Conservation (phyloP, 2,329 filamentous ascomycete species). For the Botrytis cinerea region DNA sequence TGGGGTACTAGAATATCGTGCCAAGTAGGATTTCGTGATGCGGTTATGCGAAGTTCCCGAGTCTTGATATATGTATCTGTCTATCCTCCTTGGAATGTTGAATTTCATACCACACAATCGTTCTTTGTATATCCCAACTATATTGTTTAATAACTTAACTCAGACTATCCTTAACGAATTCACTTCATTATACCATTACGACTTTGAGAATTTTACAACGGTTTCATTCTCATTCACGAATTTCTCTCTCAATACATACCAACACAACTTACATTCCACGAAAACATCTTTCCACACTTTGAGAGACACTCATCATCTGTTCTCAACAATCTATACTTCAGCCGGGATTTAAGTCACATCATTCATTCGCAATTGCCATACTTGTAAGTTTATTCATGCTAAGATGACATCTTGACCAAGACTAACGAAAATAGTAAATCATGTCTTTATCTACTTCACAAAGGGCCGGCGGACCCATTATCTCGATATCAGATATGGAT, state of each 20-base stretch:
- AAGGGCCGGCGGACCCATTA: conserved; percentile 20
- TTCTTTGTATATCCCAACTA: conserved; percentile 1
- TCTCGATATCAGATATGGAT: conserved; percentile 24
- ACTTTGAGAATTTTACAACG: background rate
- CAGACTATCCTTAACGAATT: conserved; percentile 13
- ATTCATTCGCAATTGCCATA: background rate
- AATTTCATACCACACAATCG: background rate
- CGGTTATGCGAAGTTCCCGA: background rate
- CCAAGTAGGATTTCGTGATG: conserved; percentile 3
- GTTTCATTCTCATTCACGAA: background rate
- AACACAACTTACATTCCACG: background rate
- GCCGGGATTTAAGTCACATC: background rate
- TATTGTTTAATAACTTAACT: conserved; percentile 10
- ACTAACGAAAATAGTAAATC: conserved; percentile 1
- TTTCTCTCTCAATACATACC: background rate
- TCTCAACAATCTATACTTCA: background rate
- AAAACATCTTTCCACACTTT: background rate
- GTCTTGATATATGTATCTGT: conserved; percentile 18
- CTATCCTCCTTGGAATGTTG: background rate
- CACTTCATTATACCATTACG: background rate
- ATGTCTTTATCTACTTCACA: conserved; percentile 9
- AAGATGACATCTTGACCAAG: background rate
- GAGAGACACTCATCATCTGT: background rate
- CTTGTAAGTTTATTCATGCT: background rate
- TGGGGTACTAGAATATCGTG: background rate